Evolutionary conservation across 768 basidiomycete genomes (phyloP).

Genomic region (Psilocybe subaeruginosa): DNA sequence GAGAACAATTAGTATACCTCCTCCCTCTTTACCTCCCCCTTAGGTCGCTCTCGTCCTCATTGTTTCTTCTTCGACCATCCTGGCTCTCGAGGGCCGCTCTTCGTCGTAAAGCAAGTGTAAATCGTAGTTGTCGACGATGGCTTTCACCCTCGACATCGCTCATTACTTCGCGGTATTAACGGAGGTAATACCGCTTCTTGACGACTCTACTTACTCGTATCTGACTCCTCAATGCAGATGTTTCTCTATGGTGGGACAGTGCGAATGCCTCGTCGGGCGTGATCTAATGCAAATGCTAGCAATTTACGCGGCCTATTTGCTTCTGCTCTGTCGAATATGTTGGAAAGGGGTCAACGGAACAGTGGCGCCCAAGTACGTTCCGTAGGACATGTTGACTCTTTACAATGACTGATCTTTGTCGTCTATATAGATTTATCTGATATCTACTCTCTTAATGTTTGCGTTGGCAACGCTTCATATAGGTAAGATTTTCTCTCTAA

Average conservation of each 20-base stretch:
- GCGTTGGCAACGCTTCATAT: slow-evolving; percentile 26
- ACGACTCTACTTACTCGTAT: background rate
- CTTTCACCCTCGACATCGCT: background rate
- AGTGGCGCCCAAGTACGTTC: background rate
- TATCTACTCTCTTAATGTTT: slow-evolving; percentile 25
- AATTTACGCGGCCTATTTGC: background rate
- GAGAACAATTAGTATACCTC: too few relatives aligned
- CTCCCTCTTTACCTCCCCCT: too few relatives aligned
- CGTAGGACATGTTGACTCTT: background rate
- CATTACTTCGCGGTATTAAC: background rate
- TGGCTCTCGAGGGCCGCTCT: too few relatives aligned
- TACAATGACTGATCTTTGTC: background rate
- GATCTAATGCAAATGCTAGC: background rate
- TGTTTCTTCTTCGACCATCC: too few relatives aligned
- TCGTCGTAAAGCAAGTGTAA: background rate
- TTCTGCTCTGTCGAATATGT: background rate
- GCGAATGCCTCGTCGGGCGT: background rate
- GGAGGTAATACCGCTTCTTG: background rate
- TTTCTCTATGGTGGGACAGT: background rate
- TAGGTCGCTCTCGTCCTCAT: too few relatives aligned
- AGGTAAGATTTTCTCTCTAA: slow-evolving; percentile 13
- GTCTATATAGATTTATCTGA: slow-evolving; percentile 23
- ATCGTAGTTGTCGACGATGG: background rate
- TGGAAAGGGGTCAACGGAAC: background rate
- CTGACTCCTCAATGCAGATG: background rate